These are phyloP conservation scores for Carex myosuroides DNA, from an alignment of 176 grass and related monocot genomes.

Conservation along the genomic window DNA sequence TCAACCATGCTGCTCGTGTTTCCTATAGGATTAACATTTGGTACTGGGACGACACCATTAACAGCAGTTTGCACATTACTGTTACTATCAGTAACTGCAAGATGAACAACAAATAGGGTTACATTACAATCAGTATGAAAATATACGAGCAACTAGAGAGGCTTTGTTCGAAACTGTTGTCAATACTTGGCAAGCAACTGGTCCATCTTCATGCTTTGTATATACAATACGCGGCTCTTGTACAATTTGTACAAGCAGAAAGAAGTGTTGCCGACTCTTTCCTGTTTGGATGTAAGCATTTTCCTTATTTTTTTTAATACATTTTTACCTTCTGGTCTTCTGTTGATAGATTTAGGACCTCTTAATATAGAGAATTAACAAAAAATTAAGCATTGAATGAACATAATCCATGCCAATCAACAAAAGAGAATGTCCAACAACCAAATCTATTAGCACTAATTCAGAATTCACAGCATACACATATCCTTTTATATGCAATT, in stretches of 20 bases:
- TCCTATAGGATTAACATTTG: constrained; percentile 8
- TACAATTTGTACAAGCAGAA: not conserved
- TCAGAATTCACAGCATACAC: not conserved
- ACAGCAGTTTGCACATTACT: not conserved
- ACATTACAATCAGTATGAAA: not conserved
- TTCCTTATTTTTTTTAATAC: not conserved
- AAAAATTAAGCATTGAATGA: not conserved
- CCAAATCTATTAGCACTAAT: constrained; percentile 16
- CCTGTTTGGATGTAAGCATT: not conserved
- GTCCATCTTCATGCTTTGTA: not conserved
- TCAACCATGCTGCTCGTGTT: constrained; percentile 67
- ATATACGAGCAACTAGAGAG: not conserved
- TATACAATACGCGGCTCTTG: not conserved
- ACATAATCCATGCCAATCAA: not conserved
- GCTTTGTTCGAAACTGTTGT: not conserved
- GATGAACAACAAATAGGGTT: not conserved
- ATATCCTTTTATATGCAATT: constrained; percentile 4
- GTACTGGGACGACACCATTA: not conserved
- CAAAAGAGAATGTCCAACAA: not conserved
- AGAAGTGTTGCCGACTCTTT: not conserved
- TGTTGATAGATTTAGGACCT: not conserved
- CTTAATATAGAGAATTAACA: not conserved
- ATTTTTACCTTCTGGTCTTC: not conserved
- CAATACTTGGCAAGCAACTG: not conserved
- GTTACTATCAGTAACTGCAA: not conserved